Percentiles rank a stretch among this genome's conserved stretches.
These are phyloP conservation scores for Nicotiana attenuata DNA, from an alignment of 257 asterid species.

Conservation along the genomic window DNA sequence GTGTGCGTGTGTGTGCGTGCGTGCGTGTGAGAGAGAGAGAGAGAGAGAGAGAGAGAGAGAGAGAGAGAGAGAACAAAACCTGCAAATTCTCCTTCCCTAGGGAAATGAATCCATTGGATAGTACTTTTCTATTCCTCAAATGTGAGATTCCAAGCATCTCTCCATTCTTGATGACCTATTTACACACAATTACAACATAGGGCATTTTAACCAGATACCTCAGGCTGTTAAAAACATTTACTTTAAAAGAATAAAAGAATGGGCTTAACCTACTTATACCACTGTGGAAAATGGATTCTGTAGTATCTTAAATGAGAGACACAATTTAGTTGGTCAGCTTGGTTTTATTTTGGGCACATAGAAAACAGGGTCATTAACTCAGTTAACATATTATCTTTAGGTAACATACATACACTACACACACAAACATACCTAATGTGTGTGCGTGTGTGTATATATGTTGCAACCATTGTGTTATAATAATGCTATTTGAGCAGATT, in stretches of 20 bases:
- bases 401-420: no score
- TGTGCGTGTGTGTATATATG: no score
- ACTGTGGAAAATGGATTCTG: neutral
- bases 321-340: no score
- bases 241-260: neutral
- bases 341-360: no score
- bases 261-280: neutral
- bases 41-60: conserved; percentile 2
- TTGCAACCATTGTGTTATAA: no score
- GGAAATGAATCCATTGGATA: conserved; percentile 81
- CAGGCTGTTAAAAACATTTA: neutral
- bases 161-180: conserved; percentile 92
- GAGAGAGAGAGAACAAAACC: conserved; percentile 35
- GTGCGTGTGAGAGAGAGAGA: no score
- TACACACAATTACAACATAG: conserved; percentile 3
- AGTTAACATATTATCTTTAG: no score
- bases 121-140: conserved; percentile 83
- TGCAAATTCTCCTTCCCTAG: conserved; percentile 91
- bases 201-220: neutral
- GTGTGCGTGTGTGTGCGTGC: no score
- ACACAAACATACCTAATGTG: no score
- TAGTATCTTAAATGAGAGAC: no score
- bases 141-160: conserved; percentile 99
- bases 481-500: no score
- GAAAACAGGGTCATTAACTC: no score